Evolutionary conservation across 441 rosid species (phyloP).

Genomic region (Raphanus hybrid): DNA sequence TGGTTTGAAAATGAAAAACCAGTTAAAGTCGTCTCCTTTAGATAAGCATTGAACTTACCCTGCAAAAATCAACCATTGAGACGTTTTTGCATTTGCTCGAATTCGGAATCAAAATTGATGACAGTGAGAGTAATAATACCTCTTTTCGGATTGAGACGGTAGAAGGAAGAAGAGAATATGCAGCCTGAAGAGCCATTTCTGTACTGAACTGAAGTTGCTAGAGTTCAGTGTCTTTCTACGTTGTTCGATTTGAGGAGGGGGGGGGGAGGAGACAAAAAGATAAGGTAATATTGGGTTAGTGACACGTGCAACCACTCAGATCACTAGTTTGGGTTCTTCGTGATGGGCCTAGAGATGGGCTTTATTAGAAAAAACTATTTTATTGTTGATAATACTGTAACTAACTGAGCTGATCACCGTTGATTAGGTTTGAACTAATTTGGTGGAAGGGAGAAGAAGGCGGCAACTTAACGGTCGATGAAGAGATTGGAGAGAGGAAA

Average conservation of each 20-base stretch:
- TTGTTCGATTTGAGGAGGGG: conserved; percentile 12
- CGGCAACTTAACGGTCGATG: conserved; percentile 42
- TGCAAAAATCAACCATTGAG: conserved; percentile 30
- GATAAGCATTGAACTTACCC: conserved; percentile 50
- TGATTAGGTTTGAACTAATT: not conserved
- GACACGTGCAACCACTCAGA: conserved; percentile 55
- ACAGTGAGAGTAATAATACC: conserved; percentile 32
- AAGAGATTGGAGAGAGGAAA: conserved; percentile 10
- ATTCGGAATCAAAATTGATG: not conserved
- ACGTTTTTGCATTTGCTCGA: not conserved
- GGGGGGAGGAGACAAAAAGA: conserved; percentile 2
- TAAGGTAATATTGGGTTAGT: conserved; percentile 30
- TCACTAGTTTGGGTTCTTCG: conserved; percentile 45
- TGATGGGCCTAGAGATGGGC: conserved; percentile 36
- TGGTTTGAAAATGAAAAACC: conserved; percentile 46
- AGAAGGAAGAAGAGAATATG: conserved; percentile 54
- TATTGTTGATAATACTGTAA: not conserved
- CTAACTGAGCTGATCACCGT: conserved; percentile 12
- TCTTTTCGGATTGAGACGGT: conserved; percentile 58
- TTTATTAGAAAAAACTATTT: not conserved
- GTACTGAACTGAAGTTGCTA: conserved; percentile 20
- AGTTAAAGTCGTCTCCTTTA: conserved; percentile 49
- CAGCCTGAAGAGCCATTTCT: conserved; percentile 64
- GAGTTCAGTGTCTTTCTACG: conserved; percentile 24
- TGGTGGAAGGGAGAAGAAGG: conserved; percentile 45